Evolutionary conservation across 371 early-diverging fungal genomes (phyloP).

Genomic region (Batrachochytrium dendrobatidis): DNA sequence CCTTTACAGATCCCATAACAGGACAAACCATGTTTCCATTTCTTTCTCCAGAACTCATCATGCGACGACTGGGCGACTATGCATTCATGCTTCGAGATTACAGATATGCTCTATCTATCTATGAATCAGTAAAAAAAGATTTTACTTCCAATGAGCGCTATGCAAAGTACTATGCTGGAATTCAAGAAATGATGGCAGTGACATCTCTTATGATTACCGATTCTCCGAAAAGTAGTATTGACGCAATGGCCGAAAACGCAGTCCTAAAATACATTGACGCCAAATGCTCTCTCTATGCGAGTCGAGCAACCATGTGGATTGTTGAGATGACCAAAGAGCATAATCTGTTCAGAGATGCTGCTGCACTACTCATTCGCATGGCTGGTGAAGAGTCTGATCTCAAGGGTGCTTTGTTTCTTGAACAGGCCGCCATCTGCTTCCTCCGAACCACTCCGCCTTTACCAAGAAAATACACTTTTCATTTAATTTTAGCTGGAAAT

Average conservation of each 20-base stretch:
- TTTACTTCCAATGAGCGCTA: conserved; percentile 48
- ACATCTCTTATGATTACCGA: conserved; percentile 55
- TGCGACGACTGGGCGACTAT: conserved; percentile 89
- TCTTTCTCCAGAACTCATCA: conserved; percentile 78
- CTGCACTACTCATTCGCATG: conserved; percentile 60
- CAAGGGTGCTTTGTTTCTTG: conserved; percentile 70
- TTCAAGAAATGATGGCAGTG: conserved; percentile 82
- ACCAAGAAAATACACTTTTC: conserved; percentile 80
- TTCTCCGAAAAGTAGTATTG: conserved; percentile 33
- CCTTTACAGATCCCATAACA: neutral
- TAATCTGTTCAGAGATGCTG: conserved; percentile 61
- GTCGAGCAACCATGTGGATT: conserved; percentile 66
- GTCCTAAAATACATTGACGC: conserved; percentile 61
- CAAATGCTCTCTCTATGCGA: conserved; percentile 55
- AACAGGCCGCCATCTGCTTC: conserved; percentile 82
- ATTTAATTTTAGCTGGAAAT: conserved; percentile 79
- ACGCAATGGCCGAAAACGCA: conserved; percentile 71
- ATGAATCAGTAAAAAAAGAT: conserved; percentile 85
- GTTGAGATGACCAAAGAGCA: conserved; percentile 70
- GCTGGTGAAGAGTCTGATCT: conserved; percentile 64
- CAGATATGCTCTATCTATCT: conserved; percentile 77
- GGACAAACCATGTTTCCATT: conserved; percentile 44
- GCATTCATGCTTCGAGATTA: conserved; percentile 93
- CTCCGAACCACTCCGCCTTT: conserved; percentile 51
- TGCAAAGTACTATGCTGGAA: conserved; percentile 22